A percentile compares a stretch with the other conserved stretches of the same genome.
These are phyloP conservation scores for Diplodia mutila DNA, from an alignment of 2,329 filamentous ascomycete species.

Conservation along the genomic window DNA sequence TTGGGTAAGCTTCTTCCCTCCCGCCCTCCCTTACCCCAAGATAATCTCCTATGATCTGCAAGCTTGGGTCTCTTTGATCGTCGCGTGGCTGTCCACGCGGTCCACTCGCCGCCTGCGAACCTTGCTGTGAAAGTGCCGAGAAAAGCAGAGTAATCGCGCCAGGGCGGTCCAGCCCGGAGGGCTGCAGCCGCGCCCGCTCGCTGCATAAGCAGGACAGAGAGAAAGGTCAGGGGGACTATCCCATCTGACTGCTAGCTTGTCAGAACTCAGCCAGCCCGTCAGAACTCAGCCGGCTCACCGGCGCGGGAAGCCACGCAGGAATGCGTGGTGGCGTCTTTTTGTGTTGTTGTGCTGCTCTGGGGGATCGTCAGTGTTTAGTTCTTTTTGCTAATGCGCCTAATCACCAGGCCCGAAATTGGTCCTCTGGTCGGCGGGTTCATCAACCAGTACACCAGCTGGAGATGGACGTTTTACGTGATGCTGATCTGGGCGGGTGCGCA, in stretches of 20 bases:
- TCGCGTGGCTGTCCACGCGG: constrained; percentile 8
- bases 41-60: constrained; percentile 22
- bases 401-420: constrained; percentile 58
- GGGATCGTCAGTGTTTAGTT: background rate
- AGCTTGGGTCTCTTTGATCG: constrained; percentile 10
- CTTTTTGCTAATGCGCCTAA: constrained; percentile 27
- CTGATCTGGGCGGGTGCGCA: constrained; percentile 75
- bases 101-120: background rate
- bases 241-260: background rate
- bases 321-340: constrained; percentile 7
- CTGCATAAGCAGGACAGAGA: constrained; percentile 9
- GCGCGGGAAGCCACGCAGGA: constrained; percentile 18
- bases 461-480: constrained; percentile 69
- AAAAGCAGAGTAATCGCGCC: constrained; percentile 7
- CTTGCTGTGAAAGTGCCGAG: constrained; percentile 4
- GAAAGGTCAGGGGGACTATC: background rate
- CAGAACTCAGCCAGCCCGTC: constrained; percentile 19
- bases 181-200: constrained; percentile 1
- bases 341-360: background rate
- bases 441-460: constrained; percentile 72
- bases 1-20: constrained; percentile 42
- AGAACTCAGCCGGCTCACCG: constrained; percentile 20
- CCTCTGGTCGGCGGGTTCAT: constrained; percentile 77
- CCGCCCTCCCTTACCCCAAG: background rate
- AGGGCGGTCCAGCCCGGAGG: background rate